Percentiles rank a stretch among this genome's conserved stretches.
Conservation (phyloP, 2,329 filamentous ascomycete genomes). For the Cladophialophora carrionii region DNA sequence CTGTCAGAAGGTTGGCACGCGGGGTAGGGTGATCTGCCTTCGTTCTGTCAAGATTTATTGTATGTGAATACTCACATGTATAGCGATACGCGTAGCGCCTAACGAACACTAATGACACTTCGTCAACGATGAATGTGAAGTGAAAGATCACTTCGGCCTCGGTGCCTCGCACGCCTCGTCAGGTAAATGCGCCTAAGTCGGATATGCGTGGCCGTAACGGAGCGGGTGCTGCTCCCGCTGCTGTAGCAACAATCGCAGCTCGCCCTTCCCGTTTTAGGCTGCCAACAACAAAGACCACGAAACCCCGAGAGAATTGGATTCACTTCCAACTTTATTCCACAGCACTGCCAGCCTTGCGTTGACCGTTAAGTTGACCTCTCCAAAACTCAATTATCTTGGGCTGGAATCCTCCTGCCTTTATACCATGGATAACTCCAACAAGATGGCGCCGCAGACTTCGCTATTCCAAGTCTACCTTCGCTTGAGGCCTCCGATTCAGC, state of each 20-base stretch:
- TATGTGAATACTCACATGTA: neutral
- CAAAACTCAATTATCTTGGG: neutral
- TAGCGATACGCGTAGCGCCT: neutral
- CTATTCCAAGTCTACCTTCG: constrained; percentile 93
- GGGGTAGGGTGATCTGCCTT: neutral
- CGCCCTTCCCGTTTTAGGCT: neutral
- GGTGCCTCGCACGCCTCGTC: no score
- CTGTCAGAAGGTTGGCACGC: neutral
- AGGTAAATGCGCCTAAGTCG: neutral
- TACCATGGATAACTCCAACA: constrained; percentile 34
- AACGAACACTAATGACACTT: neutral
- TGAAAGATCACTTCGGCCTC: neutral
- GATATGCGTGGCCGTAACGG: neutral
- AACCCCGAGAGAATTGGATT: no score
- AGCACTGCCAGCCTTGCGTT: neutral
- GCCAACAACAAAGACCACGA: neutral
- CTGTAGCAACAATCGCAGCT: neutral
- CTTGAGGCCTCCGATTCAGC: constrained; percentile 67
- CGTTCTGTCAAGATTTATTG: neutral
- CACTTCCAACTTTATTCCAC: neutral
- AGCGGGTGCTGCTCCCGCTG: neutral
- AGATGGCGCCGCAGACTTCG: constrained; percentile 44
- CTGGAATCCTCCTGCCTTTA: constrained; percentile 1
- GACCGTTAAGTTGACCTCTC: constrained; percentile 13
- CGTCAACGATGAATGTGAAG: neutral